Percentiles rank a stretch among this genome's conserved stretches.
These are phyloP conservation scores for Pichia sp. DNA, from an alignment of 1,139 yeast genomes.

Conservation along the genomic window DNA sequence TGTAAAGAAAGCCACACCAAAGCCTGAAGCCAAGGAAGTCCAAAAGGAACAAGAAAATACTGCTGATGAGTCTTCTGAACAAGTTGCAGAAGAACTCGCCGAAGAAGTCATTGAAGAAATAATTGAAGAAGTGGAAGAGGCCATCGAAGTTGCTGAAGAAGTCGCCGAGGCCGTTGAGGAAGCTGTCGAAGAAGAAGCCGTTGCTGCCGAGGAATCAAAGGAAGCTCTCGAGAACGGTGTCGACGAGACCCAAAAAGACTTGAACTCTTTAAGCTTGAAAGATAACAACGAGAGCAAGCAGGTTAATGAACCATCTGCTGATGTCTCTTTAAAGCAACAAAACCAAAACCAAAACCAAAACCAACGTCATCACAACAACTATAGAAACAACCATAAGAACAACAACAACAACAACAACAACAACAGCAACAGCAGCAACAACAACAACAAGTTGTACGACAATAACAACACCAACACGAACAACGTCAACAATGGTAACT, in stretches of 20 bases:
- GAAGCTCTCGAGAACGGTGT: constrained; percentile 8
- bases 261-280: background rate
- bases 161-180: constrained; percentile 22
- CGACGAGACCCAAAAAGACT: constrained; percentile 9
- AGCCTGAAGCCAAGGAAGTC: constrained; percentile 4
- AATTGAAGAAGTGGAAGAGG: constrained; percentile 18
- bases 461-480: constrained; percentile 23
- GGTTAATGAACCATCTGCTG: background rate
- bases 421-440: constrained; percentile 17
- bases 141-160: constrained; percentile 16
- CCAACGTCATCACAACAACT: constrained; percentile 17
- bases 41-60: constrained; percentile 3
- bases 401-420: constrained; percentile 17
- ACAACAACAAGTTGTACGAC: constrained; percentile 20
- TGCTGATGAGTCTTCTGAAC: constrained; percentile 9
- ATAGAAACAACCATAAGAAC: constrained; percentile 16
- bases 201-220: background rate
- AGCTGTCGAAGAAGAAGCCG: constrained; percentile 16
- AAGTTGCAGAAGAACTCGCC: constrained; percentile 8
- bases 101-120: constrained; percentile 15
- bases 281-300: background rate
- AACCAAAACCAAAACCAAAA: constrained; percentile 18
- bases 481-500: constrained; percentile 27
- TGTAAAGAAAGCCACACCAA: constrained; percentile 14
- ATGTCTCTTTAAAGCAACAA: constrained; percentile 9